Conservation (phyloP, 2,329 filamentous ascomycete species). For the Aureobasidium mangrovei region DNA sequence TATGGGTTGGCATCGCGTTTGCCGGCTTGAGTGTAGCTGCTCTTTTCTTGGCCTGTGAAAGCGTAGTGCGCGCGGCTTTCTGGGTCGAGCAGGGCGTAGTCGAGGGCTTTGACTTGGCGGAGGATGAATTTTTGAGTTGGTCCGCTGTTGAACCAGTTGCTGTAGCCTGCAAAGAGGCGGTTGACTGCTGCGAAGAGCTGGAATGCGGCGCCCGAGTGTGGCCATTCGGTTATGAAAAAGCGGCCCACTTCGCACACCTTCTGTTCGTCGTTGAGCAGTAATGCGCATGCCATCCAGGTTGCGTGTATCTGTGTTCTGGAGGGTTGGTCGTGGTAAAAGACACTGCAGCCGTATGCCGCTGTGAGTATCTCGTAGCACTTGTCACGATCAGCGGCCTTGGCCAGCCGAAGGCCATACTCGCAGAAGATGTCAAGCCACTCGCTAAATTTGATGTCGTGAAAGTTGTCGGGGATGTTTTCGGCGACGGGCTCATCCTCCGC, state of each 20-base stretch:
- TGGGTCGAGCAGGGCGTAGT: constrained; percentile 54
- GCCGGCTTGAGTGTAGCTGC: constrained; percentile 31
- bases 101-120: constrained; percentile 83
- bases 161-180: constrained; percentile 62
- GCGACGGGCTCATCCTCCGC: constrained; percentile 18
- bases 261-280: constrained; percentile 69
- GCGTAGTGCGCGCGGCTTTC: constrained; percentile 38
- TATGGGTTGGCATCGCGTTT: constrained; percentile 22
- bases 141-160: constrained; percentile 68
- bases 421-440: constrained; percentile 87
- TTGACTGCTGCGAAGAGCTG: constrained; percentile 75
- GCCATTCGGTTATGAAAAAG: constrained; percentile 75
- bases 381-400: constrained; percentile 55
- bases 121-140: constrained; percentile 85
- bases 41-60: constrained; percentile 31
- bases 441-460: constrained; percentile 71
- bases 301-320: constrained; percentile 23
- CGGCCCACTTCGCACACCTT: constrained; percentile 67
- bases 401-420: constrained; percentile 72
- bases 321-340: constrained; percentile 57
- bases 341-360: constrained; percentile 64
- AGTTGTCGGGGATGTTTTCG: constrained; percentile 40
- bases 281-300: constrained; percentile 54
- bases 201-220: constrained; percentile 72
- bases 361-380: constrained; percentile 75